These are phyloP conservation scores for Priceomyces haplophilus DNA, from an alignment of 805 yeast species.

Conservation along the genomic window DNA sequence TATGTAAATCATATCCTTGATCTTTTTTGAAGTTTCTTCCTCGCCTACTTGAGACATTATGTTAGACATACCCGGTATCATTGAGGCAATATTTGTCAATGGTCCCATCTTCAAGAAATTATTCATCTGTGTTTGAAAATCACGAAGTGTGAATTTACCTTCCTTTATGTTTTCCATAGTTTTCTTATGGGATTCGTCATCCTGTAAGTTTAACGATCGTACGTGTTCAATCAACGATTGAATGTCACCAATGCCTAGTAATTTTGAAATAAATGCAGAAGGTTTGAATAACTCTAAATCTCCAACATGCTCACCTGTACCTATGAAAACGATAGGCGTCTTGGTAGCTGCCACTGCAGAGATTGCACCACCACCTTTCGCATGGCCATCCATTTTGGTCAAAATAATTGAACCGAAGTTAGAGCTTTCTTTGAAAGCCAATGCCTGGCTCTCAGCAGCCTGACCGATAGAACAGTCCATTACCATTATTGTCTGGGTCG, in stretches of 20 bases:
- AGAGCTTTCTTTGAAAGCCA: conserved; percentile 89
- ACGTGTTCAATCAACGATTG: conserved; percentile 94
- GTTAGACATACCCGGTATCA: conserved; percentile 89
- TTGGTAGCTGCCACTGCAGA: conserved; percentile 97
- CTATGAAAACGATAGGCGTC: conserved; percentile 92
- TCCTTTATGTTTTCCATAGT: conserved; percentile 90
- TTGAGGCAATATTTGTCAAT: conserved; percentile 83
- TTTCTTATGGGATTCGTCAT: conserved; percentile 73
- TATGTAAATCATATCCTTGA: conserved; percentile 85
- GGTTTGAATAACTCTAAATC: conserved; percentile 93
- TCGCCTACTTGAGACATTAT: conserved; percentile 87
- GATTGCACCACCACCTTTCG: conserved; percentile 99
- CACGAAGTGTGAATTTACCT: conserved; percentile 89
- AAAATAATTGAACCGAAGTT: conserved; percentile 93
- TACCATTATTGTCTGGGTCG: conserved; percentile 97
- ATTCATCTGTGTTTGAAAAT: conserved; percentile 91
- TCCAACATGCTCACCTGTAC: conserved; percentile 96
- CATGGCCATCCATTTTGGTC: conserved; percentile 98
- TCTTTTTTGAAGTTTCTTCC: conserved; percentile 79
- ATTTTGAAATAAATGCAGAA: conserved; percentile 80
- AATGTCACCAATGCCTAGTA: conserved; percentile 92
- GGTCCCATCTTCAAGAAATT: conserved; percentile 98
- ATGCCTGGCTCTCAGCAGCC: conserved; percentile 94
- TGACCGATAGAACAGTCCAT: conserved; percentile 97
- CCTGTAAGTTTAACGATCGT: conserved; percentile 69